Evolutionary conservation across 78 protist species (phyloP).

Genomic region (Isochrysis galbana): DNA sequence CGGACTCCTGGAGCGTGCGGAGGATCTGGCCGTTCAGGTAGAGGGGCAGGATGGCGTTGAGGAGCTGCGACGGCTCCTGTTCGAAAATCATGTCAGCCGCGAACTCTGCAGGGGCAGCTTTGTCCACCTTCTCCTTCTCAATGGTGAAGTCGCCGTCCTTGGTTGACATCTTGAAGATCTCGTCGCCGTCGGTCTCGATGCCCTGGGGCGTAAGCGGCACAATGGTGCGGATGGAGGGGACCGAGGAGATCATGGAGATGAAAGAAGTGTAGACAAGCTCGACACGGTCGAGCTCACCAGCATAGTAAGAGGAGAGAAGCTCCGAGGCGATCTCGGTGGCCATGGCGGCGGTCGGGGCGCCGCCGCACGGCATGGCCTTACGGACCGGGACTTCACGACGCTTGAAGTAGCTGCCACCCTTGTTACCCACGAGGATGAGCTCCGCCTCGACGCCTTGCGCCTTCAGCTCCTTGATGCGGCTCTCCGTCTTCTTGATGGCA

Average conservation of each 20-base stretch:
- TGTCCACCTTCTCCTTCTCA: not conserved
- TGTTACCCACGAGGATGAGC: conserved; percentile 42
- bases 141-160: conserved; percentile 20
- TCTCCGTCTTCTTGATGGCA: conserved; percentile 36
- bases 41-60: conserved; percentile 54
- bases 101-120: not conserved
- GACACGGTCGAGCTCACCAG: conserved; percentile 52
- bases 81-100: conserved; percentile 46
- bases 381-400: not conserved
- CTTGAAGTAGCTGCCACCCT: conserved; percentile 35
- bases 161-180: conserved; percentile 57
- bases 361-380: not conserved
- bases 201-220: conserved; percentile 49
- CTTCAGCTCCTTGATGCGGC: conserved; percentile 42
- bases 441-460: conserved; percentile 28
- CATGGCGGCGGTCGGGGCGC: conserved; percentile 27
- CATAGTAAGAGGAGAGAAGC: conserved; percentile 37
- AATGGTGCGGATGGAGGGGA: conserved; percentile 47
- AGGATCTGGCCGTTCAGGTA: conserved; percentile 48
- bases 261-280: conserved; percentile 56
- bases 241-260: conserved; percentile 47
- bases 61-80: conserved; percentile 43
- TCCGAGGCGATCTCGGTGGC: conserved; percentile 31
- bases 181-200: conserved; percentile 51
- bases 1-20: conserved; percentile 54